Conservation (phyloP, 371 early-diverging fungal genomes). For the Circinella minor region DNA sequence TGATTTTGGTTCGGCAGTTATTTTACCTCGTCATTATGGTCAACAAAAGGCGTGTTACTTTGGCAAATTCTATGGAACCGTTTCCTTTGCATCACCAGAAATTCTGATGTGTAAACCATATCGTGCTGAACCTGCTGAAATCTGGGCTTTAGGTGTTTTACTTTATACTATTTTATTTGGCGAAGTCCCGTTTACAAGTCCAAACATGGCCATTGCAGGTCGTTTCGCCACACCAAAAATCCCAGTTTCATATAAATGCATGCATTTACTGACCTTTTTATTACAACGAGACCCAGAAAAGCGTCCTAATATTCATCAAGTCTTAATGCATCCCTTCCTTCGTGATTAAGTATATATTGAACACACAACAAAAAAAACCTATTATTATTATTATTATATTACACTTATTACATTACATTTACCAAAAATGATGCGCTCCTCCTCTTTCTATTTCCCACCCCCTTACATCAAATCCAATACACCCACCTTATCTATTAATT, state of each 20-base stretch:
- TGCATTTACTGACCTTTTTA: conserved; percentile 69
- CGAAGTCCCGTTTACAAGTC: conserved; percentile 73
- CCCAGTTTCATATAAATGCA: conserved; percentile 55
- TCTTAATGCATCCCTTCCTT: conserved; percentile 70
- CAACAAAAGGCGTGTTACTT: conserved; percentile 29
- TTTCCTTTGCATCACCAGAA: conserved; percentile 80
- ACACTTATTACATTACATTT: not conserved
- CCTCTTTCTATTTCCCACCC: not conserved
- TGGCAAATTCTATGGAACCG: conserved; percentile 49
- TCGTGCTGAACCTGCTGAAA: conserved; percentile 79
- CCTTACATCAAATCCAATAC: not conserved
- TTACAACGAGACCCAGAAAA: conserved; percentile 60
- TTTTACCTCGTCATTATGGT: conserved; percentile 36
- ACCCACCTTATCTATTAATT: too few relatives aligned
- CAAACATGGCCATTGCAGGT: conserved; percentile 54
- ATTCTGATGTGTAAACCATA: conserved; percentile 74
- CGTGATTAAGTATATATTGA: conserved; percentile 7
- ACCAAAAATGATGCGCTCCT: not conserved
- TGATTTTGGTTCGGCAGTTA: conserved; percentile 76
- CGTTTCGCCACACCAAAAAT: conserved; percentile 51
- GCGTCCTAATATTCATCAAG: conserved; percentile 68
- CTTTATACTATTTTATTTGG: conserved; percentile 79
- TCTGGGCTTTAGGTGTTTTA: conserved; percentile 82
- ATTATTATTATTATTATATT: conserved; percentile 1
- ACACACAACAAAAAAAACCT: not conserved